Evolutionary conservation across 1,284 basidiomycete species (phyloP), one percentile per base, ranked within the genome.

Genomic region (Microbotryum intermedium): DNA sequence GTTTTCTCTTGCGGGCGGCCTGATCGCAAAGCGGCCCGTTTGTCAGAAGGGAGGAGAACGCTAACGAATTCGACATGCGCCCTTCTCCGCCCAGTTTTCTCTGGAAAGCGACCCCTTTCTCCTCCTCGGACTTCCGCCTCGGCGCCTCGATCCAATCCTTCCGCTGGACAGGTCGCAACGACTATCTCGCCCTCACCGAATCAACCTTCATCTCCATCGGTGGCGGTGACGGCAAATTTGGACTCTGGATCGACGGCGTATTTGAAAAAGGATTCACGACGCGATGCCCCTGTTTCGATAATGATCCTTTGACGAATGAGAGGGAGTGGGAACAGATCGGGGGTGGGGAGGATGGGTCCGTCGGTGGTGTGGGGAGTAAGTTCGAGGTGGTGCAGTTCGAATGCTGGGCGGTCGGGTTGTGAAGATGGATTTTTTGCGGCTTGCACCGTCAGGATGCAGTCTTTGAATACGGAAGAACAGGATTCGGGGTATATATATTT

Each of bases 121-220:
- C 67, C 29, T 50, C 66, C 4, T 29, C 61, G 57, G 66, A 71
- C 64, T 66, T 69, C 20, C 50, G 71, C 50, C 48, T 70, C 42
- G 70, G 76, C 42, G 75, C 75, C 43, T 74, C 78, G 16, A 72
- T 90, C 47, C 76, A 81, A 21, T 79, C 88, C 28, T 97, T 83
- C 78, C 83, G 81, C 48, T 93, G 90, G 86, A 93, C 93, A 1
- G 91, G 90, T 0, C 82, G 78, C 72, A 97, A 97, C 72, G 86
- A 87, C 61, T 97, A 97, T 71, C 86, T 95, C 58, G 84, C 89
- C 23, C 78, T 95, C 3, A 90, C 90, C 73, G 89, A 92, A 67
- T 76, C 81, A 0, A 80, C 82, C 46, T 88, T 84, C 69, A 79
- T 93, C 64, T 90, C 88, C 0, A 89, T 94, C 71, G 91, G 91